Base-by-base conservation (phyloP, 768 basidiomycete species). In the Suillus alpinus region DNA sequence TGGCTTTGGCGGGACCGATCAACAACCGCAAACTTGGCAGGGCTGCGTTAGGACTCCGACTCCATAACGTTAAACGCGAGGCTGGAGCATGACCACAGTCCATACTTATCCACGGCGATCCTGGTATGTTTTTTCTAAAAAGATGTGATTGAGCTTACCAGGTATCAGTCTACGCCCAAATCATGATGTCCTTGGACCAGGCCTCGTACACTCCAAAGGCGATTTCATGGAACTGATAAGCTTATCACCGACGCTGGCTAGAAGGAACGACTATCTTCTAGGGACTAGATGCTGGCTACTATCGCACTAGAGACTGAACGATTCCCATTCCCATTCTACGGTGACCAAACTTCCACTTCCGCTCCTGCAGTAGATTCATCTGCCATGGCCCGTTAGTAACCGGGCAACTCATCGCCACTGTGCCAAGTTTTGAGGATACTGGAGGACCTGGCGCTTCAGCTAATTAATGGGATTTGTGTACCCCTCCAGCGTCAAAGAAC, bases 21-120 rank as follows among this genome's bases (percentile, higher is more conserved):
- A 39, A 55, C 52, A 55, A 39, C 37, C 37, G 26, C 34, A 53
- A 55, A 55, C 53, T 39, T 55, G 32, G 10, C 49, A 18, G 49
- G 29, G 49, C 18, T 31, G 16, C 29, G 9, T 13, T 18, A 5
- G 26, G 46, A 29, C 8, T 14, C 26, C 46, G 46, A 23, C 23
- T 47, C 7, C 14, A 23, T 26, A 14, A 46, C 23, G 44, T 46
- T 46, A 23, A 12, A 6, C 34, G 34, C 14, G 14, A 47, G 23
- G 23, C 23, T 26, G 26, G 26, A 26, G 23, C 44, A 46, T 7
- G 6, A 26, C 6, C 13, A 4, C 4, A 12, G 2, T 6, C 43
- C 44, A 26, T 47, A 3, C 29, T 50, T 31, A 16, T 31, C 16
- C 2, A 49, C 47, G 31, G 47, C 14, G 12, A 44, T 47, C 2